Percentiles rank a stretch among this genome's conserved stretches.
phyloP scores from a whole-genome alignment of 225 moss, liverwort and hornwort genomes.

The Takakia lepidozioides region DNA sequence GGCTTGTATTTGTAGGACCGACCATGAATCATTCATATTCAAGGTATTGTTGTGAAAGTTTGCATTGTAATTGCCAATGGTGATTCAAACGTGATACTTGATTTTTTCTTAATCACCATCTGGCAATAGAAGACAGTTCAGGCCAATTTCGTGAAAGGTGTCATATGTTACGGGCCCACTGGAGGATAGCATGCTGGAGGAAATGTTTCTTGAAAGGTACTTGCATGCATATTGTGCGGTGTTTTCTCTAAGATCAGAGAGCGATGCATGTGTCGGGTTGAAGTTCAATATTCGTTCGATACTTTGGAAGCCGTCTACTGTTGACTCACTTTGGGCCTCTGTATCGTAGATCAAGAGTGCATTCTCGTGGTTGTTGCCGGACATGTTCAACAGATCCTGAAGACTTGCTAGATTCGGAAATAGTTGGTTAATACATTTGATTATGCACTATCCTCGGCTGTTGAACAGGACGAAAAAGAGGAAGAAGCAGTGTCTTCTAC shows the following conservation, averaged over 20 bases:
- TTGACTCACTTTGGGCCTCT: neutral
- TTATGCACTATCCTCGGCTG: too few species aligned
- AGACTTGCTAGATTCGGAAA: too few species aligned
- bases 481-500: slow-evolving; percentile 29
- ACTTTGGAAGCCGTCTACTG: neutral
- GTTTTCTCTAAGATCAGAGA: too few species aligned
- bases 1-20: slow-evolving; percentile 9
- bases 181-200: neutral
- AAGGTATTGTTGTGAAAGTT: slow-evolving; percentile 15
- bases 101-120: neutral
- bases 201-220: neutral
- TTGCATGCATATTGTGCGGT: neutral
- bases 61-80: neutral
- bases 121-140: neutral
- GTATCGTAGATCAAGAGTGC: neutral
- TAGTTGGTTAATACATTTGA: too few species aligned
- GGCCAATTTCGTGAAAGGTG: neutral
- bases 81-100: neutral
- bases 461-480: slow-evolving; percentile 24
- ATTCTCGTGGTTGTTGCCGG: neutral
- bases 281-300: too few species aligned
- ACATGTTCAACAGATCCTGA: neutral
- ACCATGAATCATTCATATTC: slow-evolving; percentile 27
- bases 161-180: too few species aligned
- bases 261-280: too few species aligned